Evolutionary conservation across 2,329 filamentous ascomycete species (phyloP).

Genomic region (Pseudonectria foliicola): DNA sequence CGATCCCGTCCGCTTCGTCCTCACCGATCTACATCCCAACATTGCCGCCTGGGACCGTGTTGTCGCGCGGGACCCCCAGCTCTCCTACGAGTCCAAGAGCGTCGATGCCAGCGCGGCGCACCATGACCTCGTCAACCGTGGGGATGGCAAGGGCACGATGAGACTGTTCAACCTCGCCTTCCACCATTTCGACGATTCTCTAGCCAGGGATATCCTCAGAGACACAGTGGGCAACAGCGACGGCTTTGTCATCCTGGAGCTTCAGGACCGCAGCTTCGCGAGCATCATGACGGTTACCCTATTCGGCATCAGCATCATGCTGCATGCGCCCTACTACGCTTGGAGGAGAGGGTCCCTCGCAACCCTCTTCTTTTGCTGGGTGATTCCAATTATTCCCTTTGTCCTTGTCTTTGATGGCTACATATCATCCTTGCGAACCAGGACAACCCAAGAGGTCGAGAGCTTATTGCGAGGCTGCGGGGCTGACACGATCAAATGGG

Average conservation of each 20-base stretch:
- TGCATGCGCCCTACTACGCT: slow-evolving; percentile 45
- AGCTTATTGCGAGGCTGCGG: slow-evolving; percentile 46
- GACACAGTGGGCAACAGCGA: slow-evolving; percentile 59
- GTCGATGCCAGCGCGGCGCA: slow-evolving; percentile 61
- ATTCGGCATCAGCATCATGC: slow-evolving; percentile 45
- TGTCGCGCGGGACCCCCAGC: slow-evolving; percentile 42
- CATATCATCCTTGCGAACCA: slow-evolving; percentile 59
- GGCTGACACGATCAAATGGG: slow-evolving; percentile 39
- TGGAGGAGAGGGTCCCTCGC: slow-evolving; percentile 44
- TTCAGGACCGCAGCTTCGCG: slow-evolving; percentile 57
- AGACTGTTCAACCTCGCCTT: slow-evolving; percentile 68
- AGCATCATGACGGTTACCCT: slow-evolving; percentile 47
- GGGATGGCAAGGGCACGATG: slow-evolving; percentile 47
- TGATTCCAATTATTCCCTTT: slow-evolving; percentile 59
- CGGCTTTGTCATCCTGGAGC: slow-evolving; percentile 65
- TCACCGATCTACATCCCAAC: slow-evolving; percentile 62
- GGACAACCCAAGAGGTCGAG: slow-evolving; percentile 59
- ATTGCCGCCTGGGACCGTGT: slow-evolving; percentile 51
- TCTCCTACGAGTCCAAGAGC: slow-evolving; percentile 52
- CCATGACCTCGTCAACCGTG: slow-evolving; percentile 34
- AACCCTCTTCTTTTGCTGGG: slow-evolving; percentile 59
- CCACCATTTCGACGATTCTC: slow-evolving; percentile 64
- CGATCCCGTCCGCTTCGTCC: slow-evolving; percentile 46
- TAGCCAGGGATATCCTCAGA: slow-evolving; percentile 53
- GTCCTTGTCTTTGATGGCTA: slow-evolving; percentile 63